Base-by-base conservation (phyloP, 2,329 filamentous ascomycete genomes). In the Berkeleyomyces rouxiae region DNA sequence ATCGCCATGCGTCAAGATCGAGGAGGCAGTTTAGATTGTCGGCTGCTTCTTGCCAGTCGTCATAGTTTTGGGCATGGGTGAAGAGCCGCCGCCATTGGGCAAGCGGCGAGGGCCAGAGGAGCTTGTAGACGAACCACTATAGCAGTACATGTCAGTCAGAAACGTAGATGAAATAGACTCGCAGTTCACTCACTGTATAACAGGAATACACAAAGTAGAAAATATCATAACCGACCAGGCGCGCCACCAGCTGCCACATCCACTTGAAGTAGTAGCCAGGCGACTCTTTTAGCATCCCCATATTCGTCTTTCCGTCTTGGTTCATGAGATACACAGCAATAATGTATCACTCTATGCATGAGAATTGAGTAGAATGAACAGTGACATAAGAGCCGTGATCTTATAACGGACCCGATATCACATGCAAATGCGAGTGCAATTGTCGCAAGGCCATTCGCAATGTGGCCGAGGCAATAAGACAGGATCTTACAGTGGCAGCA, bases 21-120 rank as follows among this genome's bases (percentile, higher is more conserved):
- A 90, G 78, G 16, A 88, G 77, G 68, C 86, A 85, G 72, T 96
- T 91, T n/a, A 96, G 79, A 69, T 88, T 82, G 66, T 87, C 81
- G 1, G 90, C 89, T n/a, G 86, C 84, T 67, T 85, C 84, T 70
- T 92, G 86, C 90, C 90, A 96, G 70, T 93, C 86, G 69, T 93
- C 88, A 70, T 86, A 95, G 36, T 80, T 79, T 66, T 82, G 78
- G 16, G 89, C 87, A 64, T 82, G 79, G 61, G 78, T 79, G 58
- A 95, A 76, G 33, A 79, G 76, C 13, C 57, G 53, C 36, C 55
- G 59, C 63, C 63, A 64, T 39, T 59, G 59, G n/a, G 53, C 11
- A 16, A 64, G 59, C 23, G 63, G 63, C 23, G 63, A 63, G 7
- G 57, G 44, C 59, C 59, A 60, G 61, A 65, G 63, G n/a, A 65